Conservation (phyloP, 139 green algal genomes). For the Trebouxia sp. region DNA sequence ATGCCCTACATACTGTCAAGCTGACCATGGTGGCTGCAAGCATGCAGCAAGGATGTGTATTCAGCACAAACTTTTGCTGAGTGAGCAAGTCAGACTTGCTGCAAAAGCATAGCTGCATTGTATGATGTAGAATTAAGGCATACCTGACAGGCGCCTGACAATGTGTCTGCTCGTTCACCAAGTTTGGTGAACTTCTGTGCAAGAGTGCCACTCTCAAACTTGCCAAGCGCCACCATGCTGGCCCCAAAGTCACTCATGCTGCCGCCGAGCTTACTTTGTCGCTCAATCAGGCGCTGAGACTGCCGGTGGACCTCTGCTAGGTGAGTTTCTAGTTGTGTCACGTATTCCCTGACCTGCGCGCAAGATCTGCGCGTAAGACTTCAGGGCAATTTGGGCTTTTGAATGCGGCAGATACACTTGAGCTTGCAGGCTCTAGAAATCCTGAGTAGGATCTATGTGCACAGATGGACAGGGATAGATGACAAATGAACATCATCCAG, state of each 20-base stretch:
- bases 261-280: conserved; percentile 68
- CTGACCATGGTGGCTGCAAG: too few species aligned
- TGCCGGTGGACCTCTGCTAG: conserved; percentile 82
- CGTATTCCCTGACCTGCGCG: conserved; percentile 74
- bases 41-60: too few species aligned
- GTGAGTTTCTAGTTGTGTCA: conserved; percentile 81
- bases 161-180: conserved; percentile 29
- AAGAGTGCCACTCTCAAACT: conserved; percentile 54
- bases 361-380: not conserved
- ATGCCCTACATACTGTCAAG: too few species aligned
- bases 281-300: conserved; percentile 66
- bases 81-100: too few species aligned
- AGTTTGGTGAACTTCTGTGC: conserved; percentile 32
- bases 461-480: too few species aligned
- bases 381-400: not conserved
- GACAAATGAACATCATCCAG: too few species aligned
- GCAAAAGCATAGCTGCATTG: too few species aligned
- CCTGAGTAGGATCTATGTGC: too few species aligned
- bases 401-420: not conserved
- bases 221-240: conserved; percentile 56
- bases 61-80: too few species aligned
- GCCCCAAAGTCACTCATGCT: conserved; percentile 79
- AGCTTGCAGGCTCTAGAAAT: too few species aligned
- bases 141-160: conserved; percentile 25
- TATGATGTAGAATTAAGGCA: not conserved